Evolutionary conservation across 352 stramenopile species (phyloP).

Genomic region (Phytopythium aichiense): DNA sequence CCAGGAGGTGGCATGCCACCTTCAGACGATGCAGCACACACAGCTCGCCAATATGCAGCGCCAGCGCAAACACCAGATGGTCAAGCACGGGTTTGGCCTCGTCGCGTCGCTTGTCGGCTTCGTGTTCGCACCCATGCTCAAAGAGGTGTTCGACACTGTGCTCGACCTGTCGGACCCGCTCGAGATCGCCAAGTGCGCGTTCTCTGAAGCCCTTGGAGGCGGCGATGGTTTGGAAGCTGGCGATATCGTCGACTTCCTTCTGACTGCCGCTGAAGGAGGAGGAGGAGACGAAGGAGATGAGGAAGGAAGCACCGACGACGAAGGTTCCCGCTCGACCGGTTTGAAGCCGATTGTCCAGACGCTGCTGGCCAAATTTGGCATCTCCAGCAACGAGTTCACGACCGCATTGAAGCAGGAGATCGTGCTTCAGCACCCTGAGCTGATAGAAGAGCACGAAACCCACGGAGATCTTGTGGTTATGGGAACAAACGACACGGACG

Average conservation of each 20-base stretch:
- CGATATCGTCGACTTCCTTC: conserved; percentile 9
- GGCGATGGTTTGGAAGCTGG: conserved; percentile 3
- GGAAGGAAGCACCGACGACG: neutral
- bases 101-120: conserved; percentile 17
- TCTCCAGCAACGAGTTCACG: conserved; percentile 11
- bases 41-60: conserved; percentile 11
- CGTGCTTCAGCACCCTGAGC: conserved; percentile 10
- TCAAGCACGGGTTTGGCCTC: conserved; percentile 16
- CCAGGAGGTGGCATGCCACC: conserved; percentile 3
- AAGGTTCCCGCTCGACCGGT: neutral
- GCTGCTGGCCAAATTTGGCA: conserved; percentile 6
- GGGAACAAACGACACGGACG: neutral
- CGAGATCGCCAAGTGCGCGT: conserved; percentile 3
- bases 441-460: conserved; percentile 5
- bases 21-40: conserved; percentile 8
- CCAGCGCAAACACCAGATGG: conserved; percentile 10
- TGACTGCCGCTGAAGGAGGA: neutral
- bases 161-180: conserved; percentile 20
- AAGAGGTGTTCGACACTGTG: conserved; percentile 17
- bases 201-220: neutral
- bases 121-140: conserved; percentile 19
- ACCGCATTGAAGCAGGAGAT: conserved; percentile 15
- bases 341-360: conserved; percentile 3
- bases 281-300: neutral
- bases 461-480: conserved; percentile 2